These are phyloP conservation scores for Ramaria rubella DNA, from an alignment of 768 basidiomycete species.

Conservation along the genomic window DNA sequence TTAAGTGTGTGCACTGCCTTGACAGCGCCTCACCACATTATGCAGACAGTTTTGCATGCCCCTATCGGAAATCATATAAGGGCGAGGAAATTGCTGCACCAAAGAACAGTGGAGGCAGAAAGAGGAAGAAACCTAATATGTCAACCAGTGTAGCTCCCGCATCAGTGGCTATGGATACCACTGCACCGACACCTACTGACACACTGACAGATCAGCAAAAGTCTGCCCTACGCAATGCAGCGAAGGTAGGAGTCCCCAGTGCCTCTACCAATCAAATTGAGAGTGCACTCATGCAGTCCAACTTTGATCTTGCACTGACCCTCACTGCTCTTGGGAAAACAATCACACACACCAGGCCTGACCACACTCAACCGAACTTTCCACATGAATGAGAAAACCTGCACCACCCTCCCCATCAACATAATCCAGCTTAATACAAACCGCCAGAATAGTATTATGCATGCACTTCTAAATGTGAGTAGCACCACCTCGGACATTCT, in stretches of 20 bases:
- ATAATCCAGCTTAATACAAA: conserved; percentile 11
- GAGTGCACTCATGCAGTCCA: neutral
- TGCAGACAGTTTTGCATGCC: no score
- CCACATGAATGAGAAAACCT: neutral
- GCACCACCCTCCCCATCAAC: conserved; percentile 1
- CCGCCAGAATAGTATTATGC: neutral
- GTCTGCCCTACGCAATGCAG: neutral
- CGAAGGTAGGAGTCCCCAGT: neutral
- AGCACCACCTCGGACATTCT: conserved; percentile 9
- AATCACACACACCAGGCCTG: neutral
- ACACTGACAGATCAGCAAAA: neutral
- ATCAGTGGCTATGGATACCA: no score
- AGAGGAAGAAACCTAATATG: neutral
- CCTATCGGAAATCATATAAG: no score
- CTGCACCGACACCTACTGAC: no score
- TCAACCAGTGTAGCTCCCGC: neutral
- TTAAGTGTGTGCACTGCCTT: no score
- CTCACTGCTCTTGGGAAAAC: neutral
- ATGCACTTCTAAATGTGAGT: conserved; percentile 5
- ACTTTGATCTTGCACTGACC: neutral
- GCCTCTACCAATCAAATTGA: neutral
- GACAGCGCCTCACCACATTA: neutral
- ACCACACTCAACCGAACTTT: neutral
- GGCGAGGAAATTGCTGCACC: neutral
- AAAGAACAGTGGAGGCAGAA: neutral